phyloP scores from a whole-genome alignment of 495 filamentous ascomycete genomes.

The Bathelium albidoporum region DNA sequence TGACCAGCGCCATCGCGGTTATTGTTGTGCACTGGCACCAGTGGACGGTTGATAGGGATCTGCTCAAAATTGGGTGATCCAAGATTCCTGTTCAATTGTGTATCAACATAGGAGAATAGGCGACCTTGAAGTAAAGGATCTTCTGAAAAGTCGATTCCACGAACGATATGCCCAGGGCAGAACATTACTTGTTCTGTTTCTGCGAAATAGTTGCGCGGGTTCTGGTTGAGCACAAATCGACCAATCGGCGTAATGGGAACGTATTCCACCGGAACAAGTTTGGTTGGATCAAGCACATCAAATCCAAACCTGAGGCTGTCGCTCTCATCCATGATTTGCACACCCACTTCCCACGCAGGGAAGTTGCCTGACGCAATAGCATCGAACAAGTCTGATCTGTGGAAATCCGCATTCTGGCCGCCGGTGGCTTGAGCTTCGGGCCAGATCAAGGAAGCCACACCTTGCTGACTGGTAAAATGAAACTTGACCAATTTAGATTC shows the following conservation, averaged over 20 bases:
- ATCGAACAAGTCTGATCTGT: slow-evolving; percentile 63
- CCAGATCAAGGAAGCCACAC: slow-evolving; percentile 61
- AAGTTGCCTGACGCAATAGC: slow-evolving; percentile 54
- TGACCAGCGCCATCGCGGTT: slow-evolving; percentile 47
- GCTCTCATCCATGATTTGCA: slow-evolving; percentile 65
- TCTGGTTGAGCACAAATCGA: slow-evolving; percentile 57
- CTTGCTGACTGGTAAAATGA: slow-evolving; percentile 60
- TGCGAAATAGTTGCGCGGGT: slow-evolving; percentile 68
- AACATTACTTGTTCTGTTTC: slow-evolving; percentile 58
- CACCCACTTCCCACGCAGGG: slow-evolving; percentile 64
- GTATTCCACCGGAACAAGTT: slow-evolving; percentile 63
- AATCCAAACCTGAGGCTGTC: slow-evolving; percentile 51
- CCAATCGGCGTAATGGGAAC: slow-evolving; percentile 57
- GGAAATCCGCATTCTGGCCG: slow-evolving; percentile 61
- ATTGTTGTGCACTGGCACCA: slow-evolving; percentile 58
- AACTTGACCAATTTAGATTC: slow-evolving; percentile 59
- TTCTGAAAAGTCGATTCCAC: slow-evolving; percentile 63
- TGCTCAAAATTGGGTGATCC: slow-evolving; percentile 68
- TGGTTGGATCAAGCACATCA: slow-evolving; percentile 66
- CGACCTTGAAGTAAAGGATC: slow-evolving; percentile 67
- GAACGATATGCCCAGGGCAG: slow-evolving; percentile 38
- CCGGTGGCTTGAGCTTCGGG: slow-evolving; percentile 57
- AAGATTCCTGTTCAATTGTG: slow-evolving; percentile 56
- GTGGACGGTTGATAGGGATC: slow-evolving; percentile 62
- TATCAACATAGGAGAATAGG: slow-evolving; percentile 66